Percentiles rank a stretch among this genome's conserved stretches.
Evolutionary conservation across 352 stramenopile genomes (phyloP).

Genomic region (Phytopythium aichiense): DNA sequence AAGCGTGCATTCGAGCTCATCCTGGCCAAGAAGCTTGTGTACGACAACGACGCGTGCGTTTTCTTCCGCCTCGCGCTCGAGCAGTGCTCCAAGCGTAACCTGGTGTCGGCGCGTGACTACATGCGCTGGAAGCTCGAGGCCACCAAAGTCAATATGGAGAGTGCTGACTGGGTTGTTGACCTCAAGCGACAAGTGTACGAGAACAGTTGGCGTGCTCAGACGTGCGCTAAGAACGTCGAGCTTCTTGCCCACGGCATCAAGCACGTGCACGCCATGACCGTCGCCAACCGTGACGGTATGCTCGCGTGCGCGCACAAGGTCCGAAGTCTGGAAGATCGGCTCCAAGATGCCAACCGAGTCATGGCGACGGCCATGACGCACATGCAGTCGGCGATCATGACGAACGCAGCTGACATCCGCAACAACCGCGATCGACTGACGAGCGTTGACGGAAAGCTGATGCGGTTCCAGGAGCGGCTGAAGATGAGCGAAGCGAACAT

Average conservation of each 20-base stretch:
- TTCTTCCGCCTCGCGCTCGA: conserved; percentile 30
- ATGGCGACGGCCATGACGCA: conserved; percentile 9
- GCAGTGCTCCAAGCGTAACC: conserved; percentile 10
- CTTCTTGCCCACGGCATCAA: conserved; percentile 12
- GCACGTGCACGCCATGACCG: conserved; percentile 12
- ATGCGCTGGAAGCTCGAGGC: conserved; percentile 20
- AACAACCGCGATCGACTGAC: background rate
- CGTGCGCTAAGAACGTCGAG: conserved; percentile 10
- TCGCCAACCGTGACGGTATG: conserved; percentile 12
- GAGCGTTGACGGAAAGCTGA: background rate
- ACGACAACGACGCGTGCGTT: conserved; percentile 21
- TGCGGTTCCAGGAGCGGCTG: conserved; percentile 11
- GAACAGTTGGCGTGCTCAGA: conserved; percentile 13
- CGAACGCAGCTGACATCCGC: background rate
- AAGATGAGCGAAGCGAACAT: conserved; percentile 16
- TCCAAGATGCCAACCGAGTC: conserved; percentile 3
- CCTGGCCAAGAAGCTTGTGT: conserved; percentile 24
- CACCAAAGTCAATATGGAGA: conserved; percentile 32
- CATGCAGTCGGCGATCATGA: background rate
- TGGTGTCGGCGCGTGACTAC: conserved; percentile 11
- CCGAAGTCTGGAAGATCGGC: conserved; percentile 3
- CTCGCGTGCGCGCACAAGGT: conserved; percentile 5
- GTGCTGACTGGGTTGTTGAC: conserved; percentile 28
- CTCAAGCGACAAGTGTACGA: conserved; percentile 23
- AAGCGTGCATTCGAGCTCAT: conserved; percentile 23